phyloP scores from a whole-genome alignment of 2,329 filamentous ascomycete genomes.

The Sporothrix protearum region DNA sequence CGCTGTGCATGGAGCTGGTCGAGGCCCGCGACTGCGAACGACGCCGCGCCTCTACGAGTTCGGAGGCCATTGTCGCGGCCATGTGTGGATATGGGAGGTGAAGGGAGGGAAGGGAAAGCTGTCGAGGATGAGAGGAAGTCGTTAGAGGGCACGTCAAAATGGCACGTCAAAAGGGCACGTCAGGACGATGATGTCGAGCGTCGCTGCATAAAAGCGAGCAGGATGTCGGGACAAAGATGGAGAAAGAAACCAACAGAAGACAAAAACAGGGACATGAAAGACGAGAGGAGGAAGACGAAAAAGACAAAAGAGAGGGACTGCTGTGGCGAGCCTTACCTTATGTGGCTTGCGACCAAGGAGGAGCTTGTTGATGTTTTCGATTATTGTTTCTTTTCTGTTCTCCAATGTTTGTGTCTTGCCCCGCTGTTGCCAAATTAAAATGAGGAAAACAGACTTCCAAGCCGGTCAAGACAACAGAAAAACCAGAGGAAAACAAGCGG shows the following conservation, averaged over 20 bases:
- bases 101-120: neutral
- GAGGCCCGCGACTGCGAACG: conserved; percentile 54
- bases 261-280: neutral
- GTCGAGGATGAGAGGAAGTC: neutral
- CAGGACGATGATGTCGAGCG: neutral
- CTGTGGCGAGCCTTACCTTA: conserved; percentile 22
- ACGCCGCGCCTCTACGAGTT: conserved; percentile 44
- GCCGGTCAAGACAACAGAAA: conserved; percentile 21
- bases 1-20: conserved; percentile 55
- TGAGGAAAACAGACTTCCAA: neutral
- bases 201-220: conserved; percentile 8
- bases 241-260: neutral
- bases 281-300: neutral
- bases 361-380: conserved; percentile 24
- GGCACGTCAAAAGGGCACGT: neutral
- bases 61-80: conserved; percentile 28
- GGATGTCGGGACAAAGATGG: neutral
- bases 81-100: conserved; percentile 28
- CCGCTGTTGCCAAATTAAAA: conserved; percentile 23
- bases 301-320: conserved; percentile 14
- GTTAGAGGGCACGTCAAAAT: neutral
- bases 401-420: conserved; percentile 18
- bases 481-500: conserved; percentile 18
- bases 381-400: neutral
- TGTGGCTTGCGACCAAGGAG: conserved; percentile 16